Base-by-base conservation (phyloP, 2,329 filamentous ascomycete genomes). In the Diaporthe amygdali region DNA sequence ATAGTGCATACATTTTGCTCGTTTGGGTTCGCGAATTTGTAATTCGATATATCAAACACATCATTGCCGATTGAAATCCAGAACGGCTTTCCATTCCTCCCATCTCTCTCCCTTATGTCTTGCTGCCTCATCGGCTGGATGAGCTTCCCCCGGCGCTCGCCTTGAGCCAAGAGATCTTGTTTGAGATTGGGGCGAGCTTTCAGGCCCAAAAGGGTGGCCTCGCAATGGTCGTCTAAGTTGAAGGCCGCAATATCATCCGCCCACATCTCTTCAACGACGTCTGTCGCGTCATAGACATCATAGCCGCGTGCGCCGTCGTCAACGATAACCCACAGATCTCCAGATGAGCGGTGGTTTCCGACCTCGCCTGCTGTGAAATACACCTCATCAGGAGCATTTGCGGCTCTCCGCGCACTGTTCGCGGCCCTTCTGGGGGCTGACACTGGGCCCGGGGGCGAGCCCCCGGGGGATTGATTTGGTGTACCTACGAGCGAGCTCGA, bases 221-320 rank as follows among this genome's bases (percentile, higher is more conserved):
- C 54, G 52, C 30, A 49, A 20, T 59, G 27, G 3, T 47, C 30
- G 47, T 63, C 41, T 27, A 63, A 17, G 6, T 6, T 41, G 56
- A 63, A 47, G 10, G 20, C 25, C 41, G 3, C 25, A 15, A 7
- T 15, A 7, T 54, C 32, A 3, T 27, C 46, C 10, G 32, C 22
- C 63, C 63, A 39, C 15, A 22, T 52, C 25, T 61, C 56, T 39
- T 61, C 56, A 25, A 61, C 6, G 39, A 61, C 39, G 20, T 61
- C 56, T 25, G 66, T 69, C n/a, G 46, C 66, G n/a, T 69, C 20
- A 25, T 61, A 69, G 30, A 61, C 54, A 32, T 61, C 54, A n/a
- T 61, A 51, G n/a, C 54, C 66, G 5, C 12, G 8, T 22, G 14
- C 39, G n/a, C 54, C 66, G 14, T 61, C 30, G 3, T 69, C 41